These are phyloP conservation scores for Alternaria solani DNA, from an alignment of 2,329 filamentous ascomycete species.

Conservation along the genomic window DNA sequence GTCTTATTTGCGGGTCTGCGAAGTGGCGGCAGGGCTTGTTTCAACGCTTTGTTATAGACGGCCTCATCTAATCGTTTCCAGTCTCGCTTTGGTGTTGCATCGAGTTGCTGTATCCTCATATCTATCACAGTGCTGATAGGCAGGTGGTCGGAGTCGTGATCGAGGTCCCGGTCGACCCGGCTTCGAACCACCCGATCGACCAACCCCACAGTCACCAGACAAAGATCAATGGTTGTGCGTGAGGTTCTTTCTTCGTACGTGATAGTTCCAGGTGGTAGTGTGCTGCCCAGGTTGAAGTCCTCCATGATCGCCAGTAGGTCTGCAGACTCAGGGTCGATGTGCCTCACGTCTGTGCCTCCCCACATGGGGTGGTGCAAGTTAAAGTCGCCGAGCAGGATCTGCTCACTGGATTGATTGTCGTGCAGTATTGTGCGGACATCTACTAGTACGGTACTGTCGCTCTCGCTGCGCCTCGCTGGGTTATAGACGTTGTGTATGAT, in stretches of 20 bases:
- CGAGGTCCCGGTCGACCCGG: constrained; percentile 17
- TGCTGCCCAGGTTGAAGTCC: constrained; percentile 15
- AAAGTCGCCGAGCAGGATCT: constrained; percentile 21
- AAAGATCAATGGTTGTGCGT: constrained; percentile 20
- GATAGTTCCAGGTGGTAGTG: constrained; percentile 16
- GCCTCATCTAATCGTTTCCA: constrained; percentile 13
- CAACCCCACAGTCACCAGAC: constrained; percentile 19
- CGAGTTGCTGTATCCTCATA: constrained; percentile 7
- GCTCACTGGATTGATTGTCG: constrained; percentile 10
- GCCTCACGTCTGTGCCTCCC: constrained; percentile 14
- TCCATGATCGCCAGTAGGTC: constrained; percentile 22
- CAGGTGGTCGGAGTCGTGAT: constrained; percentile 33
- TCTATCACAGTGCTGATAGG: constrained; percentile 29
- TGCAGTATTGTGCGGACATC: neutral
- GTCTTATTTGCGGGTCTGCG: no score
- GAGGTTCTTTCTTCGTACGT: constrained; percentile 18
- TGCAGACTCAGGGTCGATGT: constrained; percentile 17
- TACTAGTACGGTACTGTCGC: constrained; percentile 6
- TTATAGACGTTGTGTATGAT: constrained; percentile 32
- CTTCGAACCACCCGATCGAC: constrained; percentile 21
- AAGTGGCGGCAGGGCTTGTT: constrained; percentile 16
- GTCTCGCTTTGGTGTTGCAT: constrained; percentile 7
- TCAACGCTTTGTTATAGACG: constrained; percentile 13
- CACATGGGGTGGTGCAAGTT: constrained; percentile 23
- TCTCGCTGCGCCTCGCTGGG: constrained; percentile 15